Percentiles rank a stretch among this genome's conserved stretches.
Conservation (phyloP, 2,329 filamentous ascomycete genomes). For the Drechslera avenae region DNA sequence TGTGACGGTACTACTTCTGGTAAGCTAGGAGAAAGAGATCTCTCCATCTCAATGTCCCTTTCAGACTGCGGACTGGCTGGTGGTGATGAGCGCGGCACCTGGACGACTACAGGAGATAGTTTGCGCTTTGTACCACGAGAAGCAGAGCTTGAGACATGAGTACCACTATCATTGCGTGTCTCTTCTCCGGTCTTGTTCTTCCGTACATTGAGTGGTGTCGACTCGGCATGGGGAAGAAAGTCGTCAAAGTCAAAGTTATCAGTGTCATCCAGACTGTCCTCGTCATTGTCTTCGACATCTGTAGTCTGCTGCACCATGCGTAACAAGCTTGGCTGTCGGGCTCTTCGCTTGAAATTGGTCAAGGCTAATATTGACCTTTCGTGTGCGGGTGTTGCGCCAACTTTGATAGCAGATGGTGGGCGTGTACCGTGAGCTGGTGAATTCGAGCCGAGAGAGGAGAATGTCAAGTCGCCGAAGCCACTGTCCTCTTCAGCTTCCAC, state of each 20-base stretch:
- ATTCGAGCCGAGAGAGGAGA: constrained; percentile 41
- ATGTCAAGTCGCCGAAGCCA: constrained; percentile 43
- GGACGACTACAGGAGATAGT: constrained; percentile 39
- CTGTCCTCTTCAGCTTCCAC: constrained; percentile 28
- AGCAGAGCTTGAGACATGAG: constrained; percentile 38
- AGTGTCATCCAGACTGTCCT: constrained; percentile 53
- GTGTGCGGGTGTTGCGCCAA: constrained; percentile 51
- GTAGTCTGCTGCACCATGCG: constrained; percentile 54
- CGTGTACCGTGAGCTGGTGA: constrained; percentile 45
- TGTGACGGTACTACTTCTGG: constrained; percentile 40
- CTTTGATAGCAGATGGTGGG: constrained; percentile 52
- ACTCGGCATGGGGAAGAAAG: constrained; percentile 69
- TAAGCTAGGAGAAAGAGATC: constrained; percentile 43
- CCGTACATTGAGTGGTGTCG: constrained; percentile 64
- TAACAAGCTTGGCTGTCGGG: constrained; percentile 56
- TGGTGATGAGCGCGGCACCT: constrained; percentile 49
- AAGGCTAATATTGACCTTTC: constrained; percentile 57
- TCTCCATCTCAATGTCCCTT: constrained; percentile 35
- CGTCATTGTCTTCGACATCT: constrained; percentile 53
- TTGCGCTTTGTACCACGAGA: constrained; percentile 49
- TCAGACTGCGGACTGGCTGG: constrained; percentile 38
- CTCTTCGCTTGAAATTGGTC: constrained; percentile 56
- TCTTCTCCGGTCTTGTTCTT: constrained; percentile 37
- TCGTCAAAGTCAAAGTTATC: constrained; percentile 43
- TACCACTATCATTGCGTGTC: constrained; percentile 32